These are phyloP conservation scores for Cucurbita maxima DNA, from an alignment of 306 rosid species.

Conservation along the genomic window DNA sequence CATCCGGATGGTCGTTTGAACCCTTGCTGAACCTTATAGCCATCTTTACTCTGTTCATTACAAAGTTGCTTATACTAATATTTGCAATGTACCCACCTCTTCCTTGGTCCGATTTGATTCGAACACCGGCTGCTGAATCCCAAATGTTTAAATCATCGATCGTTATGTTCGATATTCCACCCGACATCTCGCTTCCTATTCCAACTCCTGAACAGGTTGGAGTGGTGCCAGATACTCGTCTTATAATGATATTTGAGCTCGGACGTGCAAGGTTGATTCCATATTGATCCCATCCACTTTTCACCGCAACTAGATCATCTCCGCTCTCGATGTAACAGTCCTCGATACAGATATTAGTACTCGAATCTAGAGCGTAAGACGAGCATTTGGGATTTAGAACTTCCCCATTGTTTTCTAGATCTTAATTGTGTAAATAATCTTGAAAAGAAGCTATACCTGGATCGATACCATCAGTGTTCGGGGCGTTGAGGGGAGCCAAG, in stretches of 20 bases:
- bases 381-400: not conserved
- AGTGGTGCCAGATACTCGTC: constrained; percentile 84
- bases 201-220: constrained; percentile 95
- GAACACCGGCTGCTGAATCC: constrained; percentile 81
- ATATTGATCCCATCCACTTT: constrained; percentile 96
- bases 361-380: constrained; percentile 47
- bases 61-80: constrained; percentile 42
- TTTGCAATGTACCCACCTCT: constrained; percentile 71
- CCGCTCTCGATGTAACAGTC: constrained; percentile 96
- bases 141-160: constrained; percentile 72
- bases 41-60: constrained; percentile 70
- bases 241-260: constrained; percentile 59
- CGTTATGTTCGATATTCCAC: constrained; percentile 66
- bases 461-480: constrained; percentile 89
- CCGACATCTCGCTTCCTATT: constrained; percentile 97
- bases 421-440: not conserved
- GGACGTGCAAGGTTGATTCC: constrained; percentile 66
- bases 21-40: constrained; percentile 85
- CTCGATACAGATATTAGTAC: constrained; percentile 67
- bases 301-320: constrained; percentile 87
- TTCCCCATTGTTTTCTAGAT: not conserved
- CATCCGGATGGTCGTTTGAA: constrained; percentile 79
- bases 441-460: constrained; percentile 40
- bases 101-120: constrained; percentile 73
- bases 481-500: constrained; percentile 91